Percentiles rank a stretch among this genome's conserved stretches.
Evolutionary conservation across 2,329 filamentous ascomycete species (phyloP).

Genomic region (Lecanicillium sp.): DNA sequence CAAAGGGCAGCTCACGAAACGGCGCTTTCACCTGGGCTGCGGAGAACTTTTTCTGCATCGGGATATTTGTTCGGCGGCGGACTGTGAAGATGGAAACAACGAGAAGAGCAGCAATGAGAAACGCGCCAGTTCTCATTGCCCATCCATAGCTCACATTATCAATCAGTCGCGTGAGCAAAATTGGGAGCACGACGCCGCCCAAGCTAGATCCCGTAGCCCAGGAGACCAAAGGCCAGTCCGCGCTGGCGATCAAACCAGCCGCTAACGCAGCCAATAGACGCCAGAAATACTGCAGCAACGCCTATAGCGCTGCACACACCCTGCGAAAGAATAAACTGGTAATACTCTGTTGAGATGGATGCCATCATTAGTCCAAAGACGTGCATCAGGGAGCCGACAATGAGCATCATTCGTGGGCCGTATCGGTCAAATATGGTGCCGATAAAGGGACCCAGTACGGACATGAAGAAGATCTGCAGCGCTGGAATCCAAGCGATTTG

Average conservation of each 20-base stretch:
- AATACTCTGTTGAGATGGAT: conserved; percentile 29
- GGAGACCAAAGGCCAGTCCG: conserved; percentile 18
- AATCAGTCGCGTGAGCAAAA: conserved; percentile 22
- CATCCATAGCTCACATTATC: conserved; percentile 19
- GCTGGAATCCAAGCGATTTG: conserved; percentile 48
- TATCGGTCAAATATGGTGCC: conserved; percentile 53
- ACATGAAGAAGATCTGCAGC: conserved; percentile 42
- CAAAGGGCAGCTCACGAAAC: conserved; percentile 16
- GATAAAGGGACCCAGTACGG: conserved; percentile 40
- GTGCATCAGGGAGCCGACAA: conserved; percentile 40
- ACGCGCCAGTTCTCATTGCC: conserved; percentile 22
- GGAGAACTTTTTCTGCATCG: conserved; percentile 13
- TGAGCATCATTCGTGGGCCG: conserved; percentile 44
- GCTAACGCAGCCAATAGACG: conserved; percentile 15
- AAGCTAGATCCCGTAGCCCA: conserved; percentile 18
- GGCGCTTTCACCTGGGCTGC: conserved; percentile 20
- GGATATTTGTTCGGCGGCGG: conserved; percentile 3
- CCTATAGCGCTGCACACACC: conserved; percentile 22
- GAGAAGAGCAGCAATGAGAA: conserved; percentile 21
- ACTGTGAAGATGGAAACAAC: conserved; percentile 5
- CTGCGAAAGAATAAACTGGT: conserved; percentile 25
- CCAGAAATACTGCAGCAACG: conserved; percentile 16
- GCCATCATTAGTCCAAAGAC: conserved; percentile 54
- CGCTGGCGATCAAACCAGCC: conserved; percentile 18
- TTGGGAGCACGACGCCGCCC: conserved; percentile 25